These are phyloP conservation scores for Cajanus cajan DNA, from an alignment of 306 rosid species.

Conservation along the genomic window DNA sequence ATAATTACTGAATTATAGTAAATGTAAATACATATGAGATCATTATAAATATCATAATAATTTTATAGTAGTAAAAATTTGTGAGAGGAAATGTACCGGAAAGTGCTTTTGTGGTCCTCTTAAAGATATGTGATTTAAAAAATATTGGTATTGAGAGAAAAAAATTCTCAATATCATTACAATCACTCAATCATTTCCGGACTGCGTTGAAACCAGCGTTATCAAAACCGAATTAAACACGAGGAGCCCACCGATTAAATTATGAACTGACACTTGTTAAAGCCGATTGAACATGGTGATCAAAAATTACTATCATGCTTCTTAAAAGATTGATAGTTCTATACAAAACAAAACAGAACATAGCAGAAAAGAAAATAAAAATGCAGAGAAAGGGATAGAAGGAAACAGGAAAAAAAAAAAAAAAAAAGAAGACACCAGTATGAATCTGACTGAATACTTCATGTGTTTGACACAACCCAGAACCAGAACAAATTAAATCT, in stretches of 20 bases:
- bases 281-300: background rate
- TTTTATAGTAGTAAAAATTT: too few relatives aligned
- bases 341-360: background rate
- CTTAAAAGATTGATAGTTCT: background rate
- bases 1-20: too few relatives aligned
- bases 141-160: background rate
- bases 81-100: too few relatives aligned
- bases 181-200: background rate
- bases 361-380: background rate
- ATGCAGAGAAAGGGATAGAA: background rate
- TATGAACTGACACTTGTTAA: slow-evolving; percentile 4
- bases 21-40: too few relatives aligned
- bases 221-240: background rate
- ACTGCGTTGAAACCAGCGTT: background rate
- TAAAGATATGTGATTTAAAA: too few relatives aligned
- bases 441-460: background rate
- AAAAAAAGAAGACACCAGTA: background rate
- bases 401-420: background rate
- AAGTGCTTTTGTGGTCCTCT: too few relatives aligned
- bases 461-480: background rate
- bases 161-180: background rate
- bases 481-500: slow-evolving; percentile 19
- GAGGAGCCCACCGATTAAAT: background rate
- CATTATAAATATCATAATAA: too few relatives aligned
- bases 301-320: background rate